phyloP scores from a whole-genome alignment of 1,284 basidiomycete genomes.

The Peniophora sp. region DNA sequence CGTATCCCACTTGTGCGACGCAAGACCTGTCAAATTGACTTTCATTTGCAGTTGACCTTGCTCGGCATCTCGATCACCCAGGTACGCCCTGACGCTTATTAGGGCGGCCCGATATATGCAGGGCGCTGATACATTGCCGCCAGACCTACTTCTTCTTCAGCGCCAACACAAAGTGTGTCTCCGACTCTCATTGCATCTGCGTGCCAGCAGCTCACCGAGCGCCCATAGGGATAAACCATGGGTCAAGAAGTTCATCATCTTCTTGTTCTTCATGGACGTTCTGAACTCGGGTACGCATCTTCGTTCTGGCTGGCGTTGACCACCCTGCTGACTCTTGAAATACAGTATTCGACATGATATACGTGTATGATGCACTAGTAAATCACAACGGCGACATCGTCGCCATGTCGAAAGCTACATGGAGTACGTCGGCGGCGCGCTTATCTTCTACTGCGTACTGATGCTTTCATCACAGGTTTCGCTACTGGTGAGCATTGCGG shows the following conservation, averaged over 20 bases:
- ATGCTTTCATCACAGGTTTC: neutral
- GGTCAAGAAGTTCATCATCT: neutral
- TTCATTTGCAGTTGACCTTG: neutral
- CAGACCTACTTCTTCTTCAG: neutral
- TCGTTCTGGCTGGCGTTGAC: too few species aligned
- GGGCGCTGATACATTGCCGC: neutral
- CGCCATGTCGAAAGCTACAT: neutral
- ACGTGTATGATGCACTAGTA: constrained; percentile 26
- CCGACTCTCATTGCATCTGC: neutral
- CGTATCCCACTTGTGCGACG: neutral
- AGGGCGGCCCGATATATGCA: neutral
- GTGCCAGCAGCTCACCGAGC: neutral
- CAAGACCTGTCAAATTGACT: neutral
- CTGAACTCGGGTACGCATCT: neutral
- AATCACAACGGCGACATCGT: constrained; percentile 21
- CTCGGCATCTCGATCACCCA: neutral
- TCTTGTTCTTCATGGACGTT: neutral
- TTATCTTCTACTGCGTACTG: neutral
- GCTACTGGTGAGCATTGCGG: neutral
- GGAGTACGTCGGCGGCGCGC: neutral
- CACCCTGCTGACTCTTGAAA: constrained; percentile 30
- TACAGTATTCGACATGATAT: constrained; percentile 27
- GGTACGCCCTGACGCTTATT: neutral
- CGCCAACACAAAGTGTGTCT: neutral
- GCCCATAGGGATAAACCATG: neutral